Conservation (phyloP, 306 rosid genomes). For the Trifolium fragiferum region DNA sequence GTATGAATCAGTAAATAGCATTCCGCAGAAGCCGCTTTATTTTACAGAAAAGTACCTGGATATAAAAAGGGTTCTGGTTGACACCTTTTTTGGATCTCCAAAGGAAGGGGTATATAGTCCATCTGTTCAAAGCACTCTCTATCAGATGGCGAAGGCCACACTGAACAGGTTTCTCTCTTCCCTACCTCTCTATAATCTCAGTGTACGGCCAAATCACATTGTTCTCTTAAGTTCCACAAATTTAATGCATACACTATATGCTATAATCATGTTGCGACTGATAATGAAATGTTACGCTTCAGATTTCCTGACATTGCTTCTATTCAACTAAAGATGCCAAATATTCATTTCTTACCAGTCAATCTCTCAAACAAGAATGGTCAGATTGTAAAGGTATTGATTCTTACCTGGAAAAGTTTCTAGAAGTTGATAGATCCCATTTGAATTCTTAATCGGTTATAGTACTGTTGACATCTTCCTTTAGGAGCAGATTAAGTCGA, state of each 20-base stretch:
- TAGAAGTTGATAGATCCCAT: constrained; percentile 21
- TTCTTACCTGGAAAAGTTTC: constrained; percentile 25
- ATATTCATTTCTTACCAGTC: constrained; percentile 91
- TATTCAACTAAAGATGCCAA: constrained; percentile 89
- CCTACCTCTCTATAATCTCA: neutral
- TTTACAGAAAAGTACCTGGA: constrained; percentile 68
- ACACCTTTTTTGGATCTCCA: constrained; percentile 83
- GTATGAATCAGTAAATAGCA: constrained; percentile 57
- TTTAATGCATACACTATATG: constrained; percentile 18
- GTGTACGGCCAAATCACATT: neutral
- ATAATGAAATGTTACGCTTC: constrained; percentile 44
- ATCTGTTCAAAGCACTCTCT: constrained; percentile 92
- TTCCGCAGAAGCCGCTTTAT: constrained; percentile 68
- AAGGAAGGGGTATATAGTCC: constrained; percentile 85
- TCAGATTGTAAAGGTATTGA: constrained; percentile 78
- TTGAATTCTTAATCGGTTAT: neutral
- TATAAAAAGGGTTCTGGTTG: constrained; percentile 66
- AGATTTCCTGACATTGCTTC: constrained; percentile 76
- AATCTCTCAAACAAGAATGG: constrained; percentile 71
- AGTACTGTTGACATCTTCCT: constrained; percentile 18
- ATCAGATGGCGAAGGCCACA: constrained; percentile 78
- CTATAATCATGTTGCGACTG: constrained; percentile 13
- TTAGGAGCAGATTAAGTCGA: neutral
- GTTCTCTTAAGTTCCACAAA: neutral
- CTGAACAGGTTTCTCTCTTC: constrained; percentile 65